These are phyloP conservation scores for Sungouiozyma intestinalis DNA, from an alignment of 805 yeast genomes.

Conservation along the genomic window DNA sequence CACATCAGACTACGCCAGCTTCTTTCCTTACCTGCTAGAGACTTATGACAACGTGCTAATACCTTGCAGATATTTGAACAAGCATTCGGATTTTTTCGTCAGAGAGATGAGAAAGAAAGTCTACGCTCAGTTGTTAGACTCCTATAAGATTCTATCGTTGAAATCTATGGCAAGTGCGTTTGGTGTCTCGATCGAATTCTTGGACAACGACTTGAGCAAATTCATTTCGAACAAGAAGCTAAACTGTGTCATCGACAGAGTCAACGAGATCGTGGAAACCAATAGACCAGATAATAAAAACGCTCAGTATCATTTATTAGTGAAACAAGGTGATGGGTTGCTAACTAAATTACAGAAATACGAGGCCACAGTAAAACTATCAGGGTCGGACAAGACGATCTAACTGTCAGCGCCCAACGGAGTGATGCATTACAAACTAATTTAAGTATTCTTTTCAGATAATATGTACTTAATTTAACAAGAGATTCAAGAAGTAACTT, in stretches of 20 bases:
- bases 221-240: conserved; percentile 89
- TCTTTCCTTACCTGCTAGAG: conserved; percentile 65
- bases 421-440: neutral
- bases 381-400: conserved; percentile 62
- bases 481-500: too few species aligned
- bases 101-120: conserved; percentile 94
- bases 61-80: conserved; percentile 54
- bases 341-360: conserved; percentile 92
- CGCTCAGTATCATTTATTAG: conserved; percentile 77
- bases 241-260: conserved; percentile 92
- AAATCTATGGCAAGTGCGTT: conserved; percentile 91
- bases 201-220: conserved; percentile 79
- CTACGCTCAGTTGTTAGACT: conserved; percentile 85
- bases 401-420: neutral
- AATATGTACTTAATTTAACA: too few species aligned
- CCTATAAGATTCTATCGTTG: conserved; percentile 81
- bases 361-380: conserved; percentile 91
- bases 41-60: conserved; percentile 64
- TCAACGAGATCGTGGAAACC: conserved; percentile 89
- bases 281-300: conserved; percentile 95
- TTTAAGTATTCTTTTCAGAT: neutral
- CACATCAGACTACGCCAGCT: conserved; percentile 74
- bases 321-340: conserved; percentile 86
- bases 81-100: conserved; percentile 74
- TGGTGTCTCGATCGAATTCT: conserved; percentile 77